Percentiles rank a stretch among this genome's conserved stretches.
phyloP scores from a whole-genome alignment of 768 basidiomycete genomes.

The Leccinum fibrillosum region DNA sequence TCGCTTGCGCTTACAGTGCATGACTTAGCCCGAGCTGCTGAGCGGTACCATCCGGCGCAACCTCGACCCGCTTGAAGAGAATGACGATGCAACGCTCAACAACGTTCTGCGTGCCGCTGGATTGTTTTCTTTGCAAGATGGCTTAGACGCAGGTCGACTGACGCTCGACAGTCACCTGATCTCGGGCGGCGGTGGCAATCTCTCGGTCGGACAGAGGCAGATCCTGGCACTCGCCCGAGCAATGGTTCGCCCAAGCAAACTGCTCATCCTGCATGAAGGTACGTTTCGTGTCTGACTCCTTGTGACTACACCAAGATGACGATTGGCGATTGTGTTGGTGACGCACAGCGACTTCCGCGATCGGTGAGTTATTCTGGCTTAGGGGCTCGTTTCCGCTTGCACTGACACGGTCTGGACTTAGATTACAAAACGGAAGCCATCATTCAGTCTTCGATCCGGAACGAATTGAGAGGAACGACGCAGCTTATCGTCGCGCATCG shows the following conservation, averaged over 20 bases:
- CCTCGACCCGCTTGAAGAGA: constrained; percentile 56
- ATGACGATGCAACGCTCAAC: constrained; percentile 52
- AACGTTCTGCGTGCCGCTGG: constrained; percentile 48
- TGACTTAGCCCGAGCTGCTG: constrained; percentile 20
- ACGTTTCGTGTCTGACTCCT: not conserved
- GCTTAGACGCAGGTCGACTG: constrained; percentile 35
- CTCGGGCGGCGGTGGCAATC: constrained; percentile 41
- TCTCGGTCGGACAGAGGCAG: constrained; percentile 61
- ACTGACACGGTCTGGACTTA: constrained; percentile 3
- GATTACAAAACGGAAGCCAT: constrained; percentile 53
- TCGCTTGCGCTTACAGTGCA: not conserved
- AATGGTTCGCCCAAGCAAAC: constrained; percentile 52
- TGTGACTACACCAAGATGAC: not conserved
- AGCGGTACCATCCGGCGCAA: constrained; percentile 56
- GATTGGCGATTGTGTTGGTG: not conserved
- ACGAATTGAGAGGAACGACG: constrained; percentile 43
- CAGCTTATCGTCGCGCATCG: constrained; percentile 61
- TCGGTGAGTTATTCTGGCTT: constrained; percentile 26
- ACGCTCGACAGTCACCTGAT: constrained; percentile 46
- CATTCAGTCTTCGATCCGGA: constrained; percentile 55
- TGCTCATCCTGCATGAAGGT: constrained; percentile 59
- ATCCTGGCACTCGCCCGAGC: constrained; percentile 59
- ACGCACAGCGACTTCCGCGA: constrained; percentile 41
- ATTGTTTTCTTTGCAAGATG: constrained; percentile 38
- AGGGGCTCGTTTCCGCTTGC: not conserved